phyloP scores from a whole-genome alignment of 179 eudicot genomes.

The Amaranthus tricolor region DNA sequence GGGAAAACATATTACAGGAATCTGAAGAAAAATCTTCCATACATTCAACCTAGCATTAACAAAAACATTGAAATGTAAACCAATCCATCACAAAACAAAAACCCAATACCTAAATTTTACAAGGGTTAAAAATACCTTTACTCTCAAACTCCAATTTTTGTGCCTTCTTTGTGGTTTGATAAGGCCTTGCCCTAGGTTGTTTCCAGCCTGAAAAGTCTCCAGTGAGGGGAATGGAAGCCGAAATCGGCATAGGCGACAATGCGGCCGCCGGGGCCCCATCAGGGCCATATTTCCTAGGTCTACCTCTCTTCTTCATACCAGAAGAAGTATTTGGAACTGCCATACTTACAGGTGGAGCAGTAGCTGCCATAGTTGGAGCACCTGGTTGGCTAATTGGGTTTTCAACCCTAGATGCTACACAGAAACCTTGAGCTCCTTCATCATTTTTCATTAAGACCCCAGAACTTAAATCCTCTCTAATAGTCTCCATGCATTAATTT shows the following conservation, averaged over 20 bases:
- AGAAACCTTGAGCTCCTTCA: conserved; percentile 45
- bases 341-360: conserved; percentile 31
- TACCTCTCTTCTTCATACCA: conserved; percentile 65
- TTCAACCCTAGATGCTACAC: conserved; percentile 44
- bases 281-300: conserved; percentile 83
- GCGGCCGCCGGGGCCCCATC: conserved; percentile 58
- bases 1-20: conserved; percentile 6
- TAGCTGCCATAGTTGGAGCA: conserved; percentile 39
- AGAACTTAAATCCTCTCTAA: conserved; percentile 47
- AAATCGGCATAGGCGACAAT: conserved; percentile 89
- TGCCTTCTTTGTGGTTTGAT: conserved; percentile 53
- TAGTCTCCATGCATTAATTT: conserved; percentile 64
- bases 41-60: conserved; percentile 14
- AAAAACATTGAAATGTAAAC: conserved; percentile 1
- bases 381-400: conserved; percentile 30
- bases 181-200: conserved; percentile 45
- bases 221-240: conserved; percentile 80
- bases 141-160: conserved; percentile 54
- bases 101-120: background rate
- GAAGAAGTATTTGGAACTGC: conserved; percentile 21
- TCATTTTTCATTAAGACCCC: conserved; percentile 44
- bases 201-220: conserved; percentile 75
- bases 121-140: conserved; percentile 40
- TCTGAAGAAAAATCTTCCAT: conserved; percentile 4
- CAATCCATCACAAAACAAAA: background rate